Evolutionary conservation across 2,329 filamentous ascomycete species (phyloP).

Genomic region (Claviceps sp.): DNA sequence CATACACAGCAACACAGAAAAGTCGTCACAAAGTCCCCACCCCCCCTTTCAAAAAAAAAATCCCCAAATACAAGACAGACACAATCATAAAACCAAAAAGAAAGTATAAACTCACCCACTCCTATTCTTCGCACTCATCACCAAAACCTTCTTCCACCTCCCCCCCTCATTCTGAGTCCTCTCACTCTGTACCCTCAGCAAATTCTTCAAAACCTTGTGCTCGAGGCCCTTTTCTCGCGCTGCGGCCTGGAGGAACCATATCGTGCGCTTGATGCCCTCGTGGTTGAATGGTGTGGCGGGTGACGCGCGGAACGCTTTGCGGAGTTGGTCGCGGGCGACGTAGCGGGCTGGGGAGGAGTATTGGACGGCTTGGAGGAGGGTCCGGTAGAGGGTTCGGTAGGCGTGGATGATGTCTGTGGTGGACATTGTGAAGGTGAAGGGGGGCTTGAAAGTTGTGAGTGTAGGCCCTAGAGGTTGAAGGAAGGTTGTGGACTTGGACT

Average conservation of each 20-base stretch:
- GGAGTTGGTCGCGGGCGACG: conserved; percentile 44
- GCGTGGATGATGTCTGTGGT: conserved; percentile 40
- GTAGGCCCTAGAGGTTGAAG: neutral
- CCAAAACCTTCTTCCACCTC: conserved; percentile 11
- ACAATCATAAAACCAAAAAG: neutral
- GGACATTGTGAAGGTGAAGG: conserved; percentile 8
- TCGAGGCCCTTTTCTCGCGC: conserved; percentile 51
- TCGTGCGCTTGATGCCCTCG: conserved; percentile 46
- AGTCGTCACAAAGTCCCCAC: no score
- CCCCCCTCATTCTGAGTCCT: conserved; percentile 5
- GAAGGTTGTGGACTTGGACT: neutral
- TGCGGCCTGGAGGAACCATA: conserved; percentile 58
- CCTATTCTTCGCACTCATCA: conserved; percentile 11
- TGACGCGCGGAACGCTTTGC: conserved; percentile 40
- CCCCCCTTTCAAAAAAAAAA: neutral
- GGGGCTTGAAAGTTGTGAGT: no score
- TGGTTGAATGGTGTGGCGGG: conserved; percentile 25
- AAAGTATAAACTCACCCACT: conserved; percentile 12
- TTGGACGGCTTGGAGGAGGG: conserved; percentile 55
- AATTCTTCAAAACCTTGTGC: conserved; percentile 57
- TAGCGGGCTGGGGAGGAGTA: conserved; percentile 57
- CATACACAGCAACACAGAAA: no score
- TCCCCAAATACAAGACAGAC: no score
- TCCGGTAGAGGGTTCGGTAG: conserved; percentile 58
- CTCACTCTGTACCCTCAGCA: conserved; percentile 29